Base-by-base conservation (phyloP, 1,284 basidiomycete species). In the Austroboletus niveus region DNA sequence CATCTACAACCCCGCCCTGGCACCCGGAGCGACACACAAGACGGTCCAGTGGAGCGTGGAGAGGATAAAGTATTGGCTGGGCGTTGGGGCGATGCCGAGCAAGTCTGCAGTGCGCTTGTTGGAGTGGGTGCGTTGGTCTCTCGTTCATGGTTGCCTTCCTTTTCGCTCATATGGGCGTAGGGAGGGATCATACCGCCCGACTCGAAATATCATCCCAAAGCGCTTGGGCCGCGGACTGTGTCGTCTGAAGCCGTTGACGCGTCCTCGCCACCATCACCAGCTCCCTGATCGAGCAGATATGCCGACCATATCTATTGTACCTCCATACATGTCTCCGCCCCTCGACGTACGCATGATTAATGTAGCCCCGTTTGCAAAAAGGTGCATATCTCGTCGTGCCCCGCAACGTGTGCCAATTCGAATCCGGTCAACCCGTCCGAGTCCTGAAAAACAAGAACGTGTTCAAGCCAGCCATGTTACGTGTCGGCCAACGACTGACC, bases 11-110 rank as follows among this genome's bases (percentile, higher is more conserved):
- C 93, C 93, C 17, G 78, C 78, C 48, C 67, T 82, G 42, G 66
- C 47, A 42, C 55, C 38, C 7, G 64, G 58, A 20, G 38, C 47
- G 64, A 76, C 60, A 70, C 72, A 55, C 76, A 97, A 95, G 72
- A 84, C 83, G 24, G 76, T 98, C 48, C 84, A 90, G 65, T 97
- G 93, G 94, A 92, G 93, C 70, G 85, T 88, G 41, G 84, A 91
- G 57, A 83, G 95, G 66, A 93, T 98, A 71, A 80, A 78, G 54
- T 93, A 94, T 68, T 98, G 95, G 95, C 72, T 98, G 30, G 75
- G 77, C 31, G 82, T 89, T 24, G 95, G 94, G 3, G 95, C 95
- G 32, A 74, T 84, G 59, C 95, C 95, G 0, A 89, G 85, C 44
- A 85, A 84, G 60, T 79, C 86, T 7, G 92, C 91, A 4, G 82